Conservation (phyloP, 441 rosid genomes). For the Francoa sonchifolia region DNA sequence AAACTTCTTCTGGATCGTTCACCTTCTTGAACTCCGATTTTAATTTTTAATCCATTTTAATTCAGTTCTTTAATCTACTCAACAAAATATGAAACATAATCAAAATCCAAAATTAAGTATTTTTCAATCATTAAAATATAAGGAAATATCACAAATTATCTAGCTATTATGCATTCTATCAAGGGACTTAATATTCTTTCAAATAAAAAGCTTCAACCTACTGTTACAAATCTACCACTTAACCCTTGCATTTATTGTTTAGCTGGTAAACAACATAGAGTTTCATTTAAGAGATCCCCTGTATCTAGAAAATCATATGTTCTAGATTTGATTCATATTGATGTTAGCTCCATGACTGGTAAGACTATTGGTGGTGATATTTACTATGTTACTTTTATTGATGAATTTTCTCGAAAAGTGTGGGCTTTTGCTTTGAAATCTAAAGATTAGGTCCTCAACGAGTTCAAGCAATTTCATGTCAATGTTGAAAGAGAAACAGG, state of each 20-base stretch:
- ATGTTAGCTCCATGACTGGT: conserved; percentile 8
- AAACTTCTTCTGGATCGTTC: too few relatives aligned
- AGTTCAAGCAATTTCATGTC: background rate
- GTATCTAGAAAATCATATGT: background rate
- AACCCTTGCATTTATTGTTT: conserved; percentile 2
- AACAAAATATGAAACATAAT: too few relatives aligned
- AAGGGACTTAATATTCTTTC: too few relatives aligned
- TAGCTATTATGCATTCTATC: too few relatives aligned
- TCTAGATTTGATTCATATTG: conserved; percentile 5
- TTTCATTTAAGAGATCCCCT: conserved; percentile 1
- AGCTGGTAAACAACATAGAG: conserved; percentile 5
- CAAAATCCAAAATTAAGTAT: too few relatives aligned
- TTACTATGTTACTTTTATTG: too few relatives aligned
- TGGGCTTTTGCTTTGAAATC: background rate
- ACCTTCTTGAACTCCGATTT: too few relatives aligned
- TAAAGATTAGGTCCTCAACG: background rate
- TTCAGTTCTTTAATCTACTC: too few relatives aligned
- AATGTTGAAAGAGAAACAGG: background rate
- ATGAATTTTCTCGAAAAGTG: background rate
- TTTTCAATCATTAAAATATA: too few relatives aligned
- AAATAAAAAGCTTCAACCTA: background rate
- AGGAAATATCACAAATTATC: too few relatives aligned
- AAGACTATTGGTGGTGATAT: too few relatives aligned
- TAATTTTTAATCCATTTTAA: too few relatives aligned
- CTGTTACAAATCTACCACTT: background rate